phyloP scores from a whole-genome alignment of 2,329 filamentous ascomycete genomes.

The Ophiostoma perfectum region DNA sequence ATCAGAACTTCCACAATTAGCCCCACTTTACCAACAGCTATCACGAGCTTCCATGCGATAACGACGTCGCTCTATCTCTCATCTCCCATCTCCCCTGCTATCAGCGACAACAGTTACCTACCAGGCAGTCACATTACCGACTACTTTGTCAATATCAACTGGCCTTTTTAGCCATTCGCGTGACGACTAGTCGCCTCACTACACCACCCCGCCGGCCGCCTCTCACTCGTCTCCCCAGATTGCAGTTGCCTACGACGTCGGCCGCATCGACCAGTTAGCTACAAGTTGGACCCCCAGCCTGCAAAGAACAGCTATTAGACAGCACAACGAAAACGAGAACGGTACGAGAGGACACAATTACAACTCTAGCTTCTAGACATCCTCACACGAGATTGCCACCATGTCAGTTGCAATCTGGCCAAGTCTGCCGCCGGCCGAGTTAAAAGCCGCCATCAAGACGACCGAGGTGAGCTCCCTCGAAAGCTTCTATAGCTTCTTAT shows the following conservation, averaged over 20 bases:
- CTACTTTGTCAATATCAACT: not conserved
- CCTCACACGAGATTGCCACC: constrained; percentile 20
- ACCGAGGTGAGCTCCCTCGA: constrained; percentile 42
- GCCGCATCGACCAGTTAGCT: not conserved
- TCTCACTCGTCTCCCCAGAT: not conserved
- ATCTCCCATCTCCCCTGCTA: not conserved
- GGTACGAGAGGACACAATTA: not conserved
- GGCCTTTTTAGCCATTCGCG: too few relatives aligned
- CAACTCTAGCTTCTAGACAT: not conserved
- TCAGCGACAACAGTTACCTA: not conserved
- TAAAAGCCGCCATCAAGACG: constrained; percentile 46
- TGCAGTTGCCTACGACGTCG: not conserved
- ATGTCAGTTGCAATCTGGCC: constrained; percentile 60
- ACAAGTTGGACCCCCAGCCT: too few relatives aligned
- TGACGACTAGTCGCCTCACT: too few relatives aligned
- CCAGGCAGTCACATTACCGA: not conserved
- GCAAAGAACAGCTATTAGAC: not conserved
- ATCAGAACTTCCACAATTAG: not conserved
- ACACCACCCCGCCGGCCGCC: not conserved
- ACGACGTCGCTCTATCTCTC: not conserved
- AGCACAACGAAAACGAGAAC: not conserved
- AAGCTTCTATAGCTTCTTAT: not conserved
- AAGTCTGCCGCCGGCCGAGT: constrained; percentile 45
- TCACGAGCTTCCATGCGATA: constrained; percentile 2
- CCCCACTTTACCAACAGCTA: not conserved